phyloP scores from a whole-genome alignment of 108 stramenopile genomes.

The Fistulifera solaris region DNA sequence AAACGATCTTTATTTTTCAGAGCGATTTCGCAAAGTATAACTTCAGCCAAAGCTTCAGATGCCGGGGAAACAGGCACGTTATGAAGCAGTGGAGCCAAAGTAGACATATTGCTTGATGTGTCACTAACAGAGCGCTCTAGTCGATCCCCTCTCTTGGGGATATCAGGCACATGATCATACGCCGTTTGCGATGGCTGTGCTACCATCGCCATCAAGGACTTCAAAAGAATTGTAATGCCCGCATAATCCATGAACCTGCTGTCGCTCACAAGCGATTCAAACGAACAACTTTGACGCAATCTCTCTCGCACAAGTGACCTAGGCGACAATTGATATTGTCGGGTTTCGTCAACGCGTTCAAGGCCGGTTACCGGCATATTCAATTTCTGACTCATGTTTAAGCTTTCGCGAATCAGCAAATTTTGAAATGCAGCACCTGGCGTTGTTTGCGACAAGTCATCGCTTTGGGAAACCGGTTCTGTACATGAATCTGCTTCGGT shows the following conservation, averaged over 20 bases:
- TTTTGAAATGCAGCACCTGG: conserved; percentile 65
- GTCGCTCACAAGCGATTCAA: conserved; percentile 54
- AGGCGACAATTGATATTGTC: conserved; percentile 27
- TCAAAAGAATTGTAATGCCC: conserved; percentile 34
- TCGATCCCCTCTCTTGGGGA: background rate
- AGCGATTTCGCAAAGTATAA: conserved; percentile 72
- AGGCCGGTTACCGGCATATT: conserved; percentile 70
- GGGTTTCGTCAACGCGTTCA: conserved; percentile 56
- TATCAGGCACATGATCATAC: conserved; percentile 10
- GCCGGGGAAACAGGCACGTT: conserved; percentile 58
- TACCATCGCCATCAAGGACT: conserved; percentile 52
- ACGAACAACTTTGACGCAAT: conserved; percentile 48
- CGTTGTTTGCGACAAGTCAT: conserved; percentile 12
- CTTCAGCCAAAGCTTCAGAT: conserved; percentile 79
- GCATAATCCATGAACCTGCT: conserved; percentile 62
- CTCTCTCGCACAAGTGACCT: conserved; percentile 64
- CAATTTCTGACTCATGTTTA: conserved; percentile 24
- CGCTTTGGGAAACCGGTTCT: conserved; percentile 11
- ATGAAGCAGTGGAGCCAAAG: background rate
- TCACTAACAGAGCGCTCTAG: conserved; percentile 6
- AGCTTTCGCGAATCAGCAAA: conserved; percentile 53
- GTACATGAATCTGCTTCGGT: conserved; percentile 30
- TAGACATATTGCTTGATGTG: background rate
- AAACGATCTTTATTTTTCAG: conserved; percentile 73
- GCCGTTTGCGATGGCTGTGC: background rate